Base-by-base conservation (phyloP, 805 yeast species). In the Barnettozyma salicaria region DNA sequence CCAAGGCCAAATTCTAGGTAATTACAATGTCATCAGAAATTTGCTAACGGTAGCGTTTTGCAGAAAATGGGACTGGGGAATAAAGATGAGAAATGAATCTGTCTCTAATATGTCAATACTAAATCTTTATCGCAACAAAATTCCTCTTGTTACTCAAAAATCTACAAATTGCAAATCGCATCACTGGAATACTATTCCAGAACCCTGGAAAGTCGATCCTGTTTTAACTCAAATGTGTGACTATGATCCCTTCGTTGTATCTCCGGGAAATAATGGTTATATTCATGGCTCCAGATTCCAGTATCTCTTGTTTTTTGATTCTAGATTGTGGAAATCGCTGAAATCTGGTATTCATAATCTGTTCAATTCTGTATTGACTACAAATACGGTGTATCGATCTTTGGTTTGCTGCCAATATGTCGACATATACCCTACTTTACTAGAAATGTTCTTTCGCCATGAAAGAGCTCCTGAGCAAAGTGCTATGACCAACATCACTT, bases 381-480 rank as follows among this genome's bases (percentile, higher is more conserved):
- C 85, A 11, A 78, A 78, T 49, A 57, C 69, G 34, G 61, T 58
- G 11, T 79, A 68, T 53, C 79, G 78, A 50, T 56, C 68, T 21
- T 54, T 79, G n/a, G 62, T 83, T 27, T 78, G 82, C n/a, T 71
- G 74, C 27, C 90, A 87, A 48, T 88, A 87, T 52, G 82, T 87
- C 29, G 94, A 87, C 48, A 65, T 87, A 0, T 90, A 90, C 55
- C 89, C 94, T 1, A 69, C 74, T 7, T 60, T 85, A 12, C 76
- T 83, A 1, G 85, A 85, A 44, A 65, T 81, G 64, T 84, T 79
- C 47, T 66, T 84, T 32, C 61, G 71, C 0, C 61, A 72, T 32
- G 96, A 87, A 47, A 66, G 88, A 34, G 95, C 86, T 44, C 90
- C 94, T 0, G 95, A 87, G 47, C 63, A 70, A 45, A 82, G 84